These are phyloP conservation scores for Leccinum broughii DNA, from an alignment of 768 basidiomycete species.

Conservation along the genomic window DNA sequence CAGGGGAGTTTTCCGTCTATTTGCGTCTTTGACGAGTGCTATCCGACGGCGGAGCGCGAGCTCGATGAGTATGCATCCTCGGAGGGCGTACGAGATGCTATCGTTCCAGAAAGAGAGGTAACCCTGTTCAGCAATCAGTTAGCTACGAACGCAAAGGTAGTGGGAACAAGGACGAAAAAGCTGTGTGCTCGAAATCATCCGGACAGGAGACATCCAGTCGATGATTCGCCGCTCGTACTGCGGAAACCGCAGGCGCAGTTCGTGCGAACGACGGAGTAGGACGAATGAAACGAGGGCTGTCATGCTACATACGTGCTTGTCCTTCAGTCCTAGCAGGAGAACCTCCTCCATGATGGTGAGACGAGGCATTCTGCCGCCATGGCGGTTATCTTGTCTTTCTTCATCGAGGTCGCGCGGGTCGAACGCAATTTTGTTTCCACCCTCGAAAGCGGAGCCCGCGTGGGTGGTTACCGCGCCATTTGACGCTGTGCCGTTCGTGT, in stretches of 20 bases:
- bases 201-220: background rate
- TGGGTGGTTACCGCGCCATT: constrained; percentile 45
- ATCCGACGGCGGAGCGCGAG: constrained; percentile 94
- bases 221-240: constrained; percentile 17
- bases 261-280: constrained; percentile 10
- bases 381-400: constrained; percentile 59
- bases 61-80: constrained; percentile 98
- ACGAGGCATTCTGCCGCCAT: constrained; percentile 74
- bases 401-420: constrained; percentile 89
- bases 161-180: constrained; percentile 3
- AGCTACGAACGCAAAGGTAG: constrained; percentile 8
- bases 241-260: constrained; percentile 15
- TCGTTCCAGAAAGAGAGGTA: constrained; percentile 99
- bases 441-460: constrained; percentile 82
- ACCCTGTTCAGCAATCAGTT: constrained; percentile 48
- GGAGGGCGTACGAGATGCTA: constrained; percentile 97
- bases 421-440: constrained; percentile 86
- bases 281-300: background rate
- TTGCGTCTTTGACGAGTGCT: constrained; percentile 83
- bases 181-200: constrained; percentile 6
- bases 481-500: constrained; percentile 31
- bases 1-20: constrained; percentile 67
- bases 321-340: constrained; percentile 89
- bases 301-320: constrained; percentile 74
- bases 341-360: constrained; percentile 98